Percentiles rank a stretch among this genome's conserved stretches.
These are phyloP conservation scores for Proliferodiscus dingleyae DNA, from an alignment of 2,329 filamentous ascomycete species.

Conservation along the genomic window DNA sequence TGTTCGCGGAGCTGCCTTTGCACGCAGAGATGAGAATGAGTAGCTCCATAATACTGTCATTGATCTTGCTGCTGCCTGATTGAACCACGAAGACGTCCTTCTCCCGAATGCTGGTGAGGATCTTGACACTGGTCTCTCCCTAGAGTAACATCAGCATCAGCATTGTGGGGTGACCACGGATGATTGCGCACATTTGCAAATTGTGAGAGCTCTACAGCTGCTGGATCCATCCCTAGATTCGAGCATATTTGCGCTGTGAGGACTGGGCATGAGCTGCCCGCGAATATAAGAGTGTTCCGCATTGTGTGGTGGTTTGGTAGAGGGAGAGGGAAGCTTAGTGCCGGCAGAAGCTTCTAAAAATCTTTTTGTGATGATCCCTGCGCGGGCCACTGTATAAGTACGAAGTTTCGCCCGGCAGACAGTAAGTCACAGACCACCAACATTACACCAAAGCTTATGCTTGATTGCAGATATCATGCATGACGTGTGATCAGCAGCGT, in stretches of 20 bases:
- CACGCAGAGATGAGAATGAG: slow-evolving; percentile 99
- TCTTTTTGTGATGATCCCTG: no score
- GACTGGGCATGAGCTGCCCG: slow-evolving; percentile 61
- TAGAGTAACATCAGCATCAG: slow-evolving; percentile 34
- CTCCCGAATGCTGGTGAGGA: slow-evolving; percentile 77
- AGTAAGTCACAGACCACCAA: no score
- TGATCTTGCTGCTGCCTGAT: slow-evolving; percentile 92
- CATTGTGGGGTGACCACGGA: slow-evolving; percentile 23
- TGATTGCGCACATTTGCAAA: slow-evolving; percentile 59
- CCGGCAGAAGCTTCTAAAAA: no score
- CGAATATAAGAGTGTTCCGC: slow-evolving; percentile 64
- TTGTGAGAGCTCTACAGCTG: slow-evolving; percentile 61
- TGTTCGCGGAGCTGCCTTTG: slow-evolving; percentile 95
- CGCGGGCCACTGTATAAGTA: no score
- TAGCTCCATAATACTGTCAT: slow-evolving; percentile 98
- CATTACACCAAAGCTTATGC: no score
- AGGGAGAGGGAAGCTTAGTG: no score
- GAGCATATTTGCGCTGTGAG: slow-evolving; percentile 63
- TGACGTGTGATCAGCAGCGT: no score
- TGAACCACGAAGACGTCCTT: slow-evolving; percentile 99
- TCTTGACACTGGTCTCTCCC: slow-evolving; percentile 67
- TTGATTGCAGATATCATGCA: no score
- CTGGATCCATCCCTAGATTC: slow-evolving; percentile 61
- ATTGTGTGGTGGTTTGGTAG: slow-evolving; percentile 34
- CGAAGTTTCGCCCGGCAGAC: no score